Base-by-base conservation (phyloP, 1,284 basidiomycete species). In the Irpex sp. region DNA sequence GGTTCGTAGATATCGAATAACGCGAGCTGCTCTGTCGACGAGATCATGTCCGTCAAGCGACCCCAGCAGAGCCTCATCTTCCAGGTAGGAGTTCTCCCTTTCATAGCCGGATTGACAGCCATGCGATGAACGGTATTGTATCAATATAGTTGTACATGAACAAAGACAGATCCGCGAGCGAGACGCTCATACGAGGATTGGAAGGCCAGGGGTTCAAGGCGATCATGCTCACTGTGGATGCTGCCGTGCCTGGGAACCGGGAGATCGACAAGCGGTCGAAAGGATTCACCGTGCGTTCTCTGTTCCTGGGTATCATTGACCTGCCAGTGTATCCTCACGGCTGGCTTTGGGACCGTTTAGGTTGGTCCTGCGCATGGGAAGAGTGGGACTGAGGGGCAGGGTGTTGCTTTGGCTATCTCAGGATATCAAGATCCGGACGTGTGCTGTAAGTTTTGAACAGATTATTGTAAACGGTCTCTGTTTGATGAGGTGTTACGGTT, bases 161-260 rank as follows among this genome's bases (percentile, higher is more conserved):
- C 72, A 76, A 81, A 55, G 84, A 88, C 70, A 78, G 84, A 19
- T 71, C 75, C 31, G 80, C 83, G 38, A 84, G 85, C 4, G 79
- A 82, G 70, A 79, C 79, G 69, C 81, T 86, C 57, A 79, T 87
- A 38, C 73, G 76, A 56, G 77, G 81, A 59, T 82, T 85, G 21
- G 80, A 81, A 65, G 71, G 76, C n/a, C 71, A 81, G 52, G 85
- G 85, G 7, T 79, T 86, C 74, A 85, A 85, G 70, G 77, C 74
- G 5, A 73, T 85, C 47, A 63, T 85, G 81, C 73, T 84, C 79
- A 89, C 88, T 1, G 84, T 89, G 34, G 87, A 88, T 67, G 86
- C 87, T n/a, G 85, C 86, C 3, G 83, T 86, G 65, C 79, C 87
- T 9, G 87, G 86, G 31, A 79, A 85, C 51, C 76, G 85, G 36